Percentiles rank a stretch among this genome's conserved stretches.
Evolutionary conservation across 257 asterid species (phyloP).

Genomic region (Solanum chaucha): DNA sequence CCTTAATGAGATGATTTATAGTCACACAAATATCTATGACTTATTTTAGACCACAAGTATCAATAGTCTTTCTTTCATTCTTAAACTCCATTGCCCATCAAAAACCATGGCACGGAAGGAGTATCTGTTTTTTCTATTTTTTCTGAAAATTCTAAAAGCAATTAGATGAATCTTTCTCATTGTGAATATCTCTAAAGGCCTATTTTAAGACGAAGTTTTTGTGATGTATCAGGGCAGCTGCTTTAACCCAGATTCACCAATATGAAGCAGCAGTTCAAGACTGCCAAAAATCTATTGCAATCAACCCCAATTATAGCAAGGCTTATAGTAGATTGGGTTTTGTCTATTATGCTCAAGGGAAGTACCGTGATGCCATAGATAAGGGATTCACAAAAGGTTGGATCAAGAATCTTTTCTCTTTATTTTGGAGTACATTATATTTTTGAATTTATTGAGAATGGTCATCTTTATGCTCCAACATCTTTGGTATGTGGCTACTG

Average conservation of each 20-base stretch:
- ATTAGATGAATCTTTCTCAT: background rate
- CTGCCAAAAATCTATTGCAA: slow-evolving; percentile 58
- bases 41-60: background rate
- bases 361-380: slow-evolving; percentile 70
- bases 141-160: background rate
- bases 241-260: slow-evolving; percentile 52
- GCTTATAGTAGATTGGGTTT: slow-evolving; percentile 87
- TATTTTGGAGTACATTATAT: background rate
- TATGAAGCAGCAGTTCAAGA: slow-evolving; percentile 56
- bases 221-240: slow-evolving; percentile 69
- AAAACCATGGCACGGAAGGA: background rate
- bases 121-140: background rate
- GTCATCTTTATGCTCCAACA: background rate
- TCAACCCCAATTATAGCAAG: slow-evolving; percentile 74
- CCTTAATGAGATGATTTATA: background rate
- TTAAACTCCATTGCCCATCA: background rate
- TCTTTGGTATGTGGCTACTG: background rate
- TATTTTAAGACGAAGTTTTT: background rate
- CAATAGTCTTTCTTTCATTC: background rate
- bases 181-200: background rate
- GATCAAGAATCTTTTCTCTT: background rate
- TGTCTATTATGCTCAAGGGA: slow-evolving; percentile 82
- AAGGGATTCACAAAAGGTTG: slow-evolving; percentile 68
- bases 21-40: background rate
- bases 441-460: background rate